These are phyloP conservation scores for Ophiostoma triangulosporum DNA, from an alignment of 2,329 filamentous ascomycete genomes.

Conservation along the genomic window DNA sequence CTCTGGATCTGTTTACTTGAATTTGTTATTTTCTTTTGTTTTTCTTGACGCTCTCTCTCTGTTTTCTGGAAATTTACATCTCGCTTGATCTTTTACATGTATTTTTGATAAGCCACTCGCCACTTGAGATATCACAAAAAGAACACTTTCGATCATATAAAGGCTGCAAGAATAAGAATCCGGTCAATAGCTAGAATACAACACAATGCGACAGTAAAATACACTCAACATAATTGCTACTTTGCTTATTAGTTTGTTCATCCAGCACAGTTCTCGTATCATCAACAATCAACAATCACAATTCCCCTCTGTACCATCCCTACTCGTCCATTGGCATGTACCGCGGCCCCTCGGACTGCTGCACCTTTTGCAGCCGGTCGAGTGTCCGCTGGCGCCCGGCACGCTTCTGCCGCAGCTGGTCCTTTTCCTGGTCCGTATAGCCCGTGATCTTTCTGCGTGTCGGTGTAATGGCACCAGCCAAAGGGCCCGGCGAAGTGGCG, in stretches of 20 bases:
- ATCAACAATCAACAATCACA: neutral
- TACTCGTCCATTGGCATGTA: constrained; percentile 14
- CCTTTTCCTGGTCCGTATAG: constrained; percentile 46
- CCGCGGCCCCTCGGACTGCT: constrained; percentile 29
- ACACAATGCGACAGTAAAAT: neutral
- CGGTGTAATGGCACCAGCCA: constrained; percentile 25
- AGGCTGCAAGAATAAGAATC: no score
- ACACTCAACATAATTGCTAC: neutral
- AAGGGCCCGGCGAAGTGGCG: constrained; percentile 20
- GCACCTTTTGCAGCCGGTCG: constrained; percentile 16
- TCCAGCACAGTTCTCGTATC: neutral
- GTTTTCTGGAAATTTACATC: no score
- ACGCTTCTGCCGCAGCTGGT: constrained; percentile 38
- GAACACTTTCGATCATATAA: no score
- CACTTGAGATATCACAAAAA: no score
- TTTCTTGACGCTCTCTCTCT: no score
- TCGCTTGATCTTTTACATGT: no score
- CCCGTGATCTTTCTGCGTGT: constrained; percentile 49
- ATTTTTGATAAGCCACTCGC: no score
- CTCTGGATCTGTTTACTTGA: neutral
- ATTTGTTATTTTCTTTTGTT: neutral
- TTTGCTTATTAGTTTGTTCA: neutral
- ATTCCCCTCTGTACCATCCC: neutral
- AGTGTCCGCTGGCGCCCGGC: constrained; percentile 22
- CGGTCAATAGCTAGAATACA: neutral